Evolutionary conservation across 192 early-diverging fungal species (phyloP).

Genomic region (Coemansia sp.): DNA sequence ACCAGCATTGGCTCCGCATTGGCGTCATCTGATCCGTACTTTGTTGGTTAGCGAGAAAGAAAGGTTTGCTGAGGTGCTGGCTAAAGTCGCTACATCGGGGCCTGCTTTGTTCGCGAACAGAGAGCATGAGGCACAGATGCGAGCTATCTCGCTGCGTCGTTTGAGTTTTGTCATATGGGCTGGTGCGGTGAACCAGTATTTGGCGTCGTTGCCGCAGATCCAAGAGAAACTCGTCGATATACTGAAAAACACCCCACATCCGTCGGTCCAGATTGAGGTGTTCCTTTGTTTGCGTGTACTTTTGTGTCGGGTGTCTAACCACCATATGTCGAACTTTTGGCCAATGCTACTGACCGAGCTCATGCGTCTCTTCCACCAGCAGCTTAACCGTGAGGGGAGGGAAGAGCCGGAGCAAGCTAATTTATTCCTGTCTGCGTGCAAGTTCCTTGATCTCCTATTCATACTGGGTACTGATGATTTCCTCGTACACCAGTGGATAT

Average conservation of each 20-base stretch:
- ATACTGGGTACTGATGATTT: slow-evolving; percentile 82
- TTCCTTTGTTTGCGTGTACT: slow-evolving; percentile 84
- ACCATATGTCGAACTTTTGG: slow-evolving; percentile 90
- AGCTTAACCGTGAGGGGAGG: slow-evolving; percentile 25
- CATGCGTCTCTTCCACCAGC: slow-evolving; percentile 53
- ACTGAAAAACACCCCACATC: slow-evolving; percentile 69
- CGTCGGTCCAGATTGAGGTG: slow-evolving; percentile 79
- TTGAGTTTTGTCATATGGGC: slow-evolving; percentile 80
- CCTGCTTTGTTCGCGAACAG: slow-evolving; percentile 80
- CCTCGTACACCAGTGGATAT: slow-evolving; percentile 94
- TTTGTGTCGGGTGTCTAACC: slow-evolving; percentile 75
- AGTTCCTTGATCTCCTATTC: slow-evolving; percentile 84
- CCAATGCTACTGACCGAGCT: slow-evolving; percentile 88
- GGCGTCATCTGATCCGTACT: slow-evolving; percentile 70
- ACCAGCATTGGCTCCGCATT: slow-evolving; percentile 56
- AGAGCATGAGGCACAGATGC: slow-evolving; percentile 74
- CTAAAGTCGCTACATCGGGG: slow-evolving; percentile 61
- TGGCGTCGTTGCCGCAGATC: slow-evolving; percentile 74
- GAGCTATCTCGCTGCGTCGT: slow-evolving; percentile 72
- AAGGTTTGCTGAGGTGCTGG: slow-evolving; percentile 69
- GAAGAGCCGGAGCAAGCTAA: slow-evolving; percentile 68
- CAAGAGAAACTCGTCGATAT: slow-evolving; percentile 90
- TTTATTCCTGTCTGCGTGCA: slow-evolving; percentile 82
- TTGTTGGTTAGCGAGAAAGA: slow-evolving; percentile 80
- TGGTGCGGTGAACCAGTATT: slow-evolving; percentile 75